Base-by-base conservation (phyloP, 2,329 filamentous ascomycete species). In the Cladophialophora exuberans region DNA sequence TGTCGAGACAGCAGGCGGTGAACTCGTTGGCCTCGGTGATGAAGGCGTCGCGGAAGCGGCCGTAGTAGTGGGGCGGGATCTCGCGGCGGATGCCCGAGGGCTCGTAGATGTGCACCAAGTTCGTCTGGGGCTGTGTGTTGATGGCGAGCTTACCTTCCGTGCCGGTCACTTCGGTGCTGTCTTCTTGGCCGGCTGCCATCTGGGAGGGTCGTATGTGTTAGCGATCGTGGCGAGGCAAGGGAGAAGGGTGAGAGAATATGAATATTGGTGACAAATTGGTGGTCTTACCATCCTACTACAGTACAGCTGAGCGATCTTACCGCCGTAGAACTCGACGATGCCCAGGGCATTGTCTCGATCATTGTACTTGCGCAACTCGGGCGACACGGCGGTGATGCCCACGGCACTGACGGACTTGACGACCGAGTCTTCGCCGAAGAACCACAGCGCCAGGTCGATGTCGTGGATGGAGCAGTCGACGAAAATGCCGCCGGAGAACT, bases 401-500 rank as follows among this genome's bases (percentile, higher is more conserved):
- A 79, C 70, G 0, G 82, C 81, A 0, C 75, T 74, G 6, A 83
- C 79, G 43, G 73, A 78, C 69, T 85, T 85, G 59, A 84, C 75
- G 11, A 74, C 68, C 35, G 72, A 74, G 42, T 80, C 75, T 42
- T 79, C 70, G 7, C 81, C 81, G 64, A 85, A 84, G 73, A 82
- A 86, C 83, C 83, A 86, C 1, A 86, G 72, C 0, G 82, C 76
- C 2, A 87, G 76, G 59, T 86, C 83, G 62, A 88, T 88, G 63
- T 88, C 86, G 73, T 88, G 86, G 65, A 88, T 83, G 47, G 81
- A 83, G 72, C 83, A 86, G 73, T 88, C 86, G 54, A 88, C 85
- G 63, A 88, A 88, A 66, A 88, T 86, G 18, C 85, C 85, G 28
- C 86, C 85, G 1, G 76, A 81, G 70, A 81, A 84, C 62, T 83